A percentile compares a stretch with the other conserved stretches of the same genome.
phyloP scores from a whole-genome alignment of 768 basidiomycete genomes.

The Xanthoconium purpureum region DNA sequence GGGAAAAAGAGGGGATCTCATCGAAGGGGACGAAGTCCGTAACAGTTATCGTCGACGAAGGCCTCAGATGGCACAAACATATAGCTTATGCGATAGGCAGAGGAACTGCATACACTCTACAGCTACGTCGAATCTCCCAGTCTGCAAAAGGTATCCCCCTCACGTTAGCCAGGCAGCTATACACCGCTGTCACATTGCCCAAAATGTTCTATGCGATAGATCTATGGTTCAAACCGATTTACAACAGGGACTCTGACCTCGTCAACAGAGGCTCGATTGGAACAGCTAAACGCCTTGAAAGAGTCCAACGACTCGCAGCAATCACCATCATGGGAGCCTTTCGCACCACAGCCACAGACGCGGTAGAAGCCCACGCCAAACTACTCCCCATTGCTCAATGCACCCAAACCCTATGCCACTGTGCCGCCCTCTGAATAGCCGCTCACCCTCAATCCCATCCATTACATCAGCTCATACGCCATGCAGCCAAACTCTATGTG shows the following conservation, averaged over 20 bases:
- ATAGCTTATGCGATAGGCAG: neutral
- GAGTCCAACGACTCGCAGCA: neutral
- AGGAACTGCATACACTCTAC: neutral
- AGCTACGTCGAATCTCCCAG: neutral
- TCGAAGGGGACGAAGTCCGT: no score
- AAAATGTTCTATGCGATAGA: neutral
- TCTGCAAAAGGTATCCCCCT: neutral
- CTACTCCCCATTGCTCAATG: neutral
- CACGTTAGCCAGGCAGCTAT: neutral
- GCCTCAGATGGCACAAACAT: neutral
- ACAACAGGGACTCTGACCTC: accelerated
- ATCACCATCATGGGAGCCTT: neutral
- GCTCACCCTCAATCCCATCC: neutral
- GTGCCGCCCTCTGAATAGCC: neutral
- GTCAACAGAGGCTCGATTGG: neutral
- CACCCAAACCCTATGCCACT: neutral
- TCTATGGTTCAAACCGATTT: neutral
- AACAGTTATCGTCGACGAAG: neutral
- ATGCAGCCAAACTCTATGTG: neutral
- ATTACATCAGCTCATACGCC: neutral
- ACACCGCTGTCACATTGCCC: neutral
- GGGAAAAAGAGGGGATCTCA: no score
- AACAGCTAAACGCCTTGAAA: accelerated
- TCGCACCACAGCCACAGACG: neutral
- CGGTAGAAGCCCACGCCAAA: neutral